Evolutionary conservation across 805 yeast species (phyloP).

Genomic region (Nakazawaea siamensis): DNA sequence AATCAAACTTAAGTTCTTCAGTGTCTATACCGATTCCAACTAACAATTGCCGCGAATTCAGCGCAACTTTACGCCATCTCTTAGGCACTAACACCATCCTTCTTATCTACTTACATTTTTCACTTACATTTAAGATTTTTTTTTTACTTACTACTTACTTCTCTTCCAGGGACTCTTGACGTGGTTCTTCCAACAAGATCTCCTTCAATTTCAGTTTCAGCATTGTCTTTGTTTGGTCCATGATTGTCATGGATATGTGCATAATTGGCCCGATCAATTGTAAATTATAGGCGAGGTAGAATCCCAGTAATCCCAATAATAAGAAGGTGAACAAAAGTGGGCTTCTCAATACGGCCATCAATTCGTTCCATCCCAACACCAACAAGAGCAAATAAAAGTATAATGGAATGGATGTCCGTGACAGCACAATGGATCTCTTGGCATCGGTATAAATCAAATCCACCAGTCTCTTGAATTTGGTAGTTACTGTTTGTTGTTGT

Average conservation of each 20-base stretch:
- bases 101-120: no score
- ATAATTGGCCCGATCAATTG: slow-evolving; percentile 73
- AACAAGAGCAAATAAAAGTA: slow-evolving; percentile 69
- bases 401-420: slow-evolving; percentile 73
- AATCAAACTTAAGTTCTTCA: not conserved
- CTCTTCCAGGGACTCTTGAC: not conserved
- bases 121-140: no score
- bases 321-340: slow-evolving; percentile 70
- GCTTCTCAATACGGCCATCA: slow-evolving; percentile 77
- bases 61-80: no score
- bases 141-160: no score
- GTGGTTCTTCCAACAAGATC: slow-evolving; percentile 41
- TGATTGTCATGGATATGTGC: slow-evolving; percentile 46
- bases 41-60: no score
- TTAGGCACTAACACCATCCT: no score
- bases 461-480: slow-evolving; percentile 62
- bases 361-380: slow-evolving; percentile 92
- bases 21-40: no score
- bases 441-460: slow-evolving; percentile 82
- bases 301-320: slow-evolving; percentile 48
- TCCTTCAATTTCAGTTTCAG: slow-evolving; percentile 55
- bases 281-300: slow-evolving; percentile 59
- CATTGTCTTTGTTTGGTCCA: slow-evolving; percentile 47
- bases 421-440: slow-evolving; percentile 74
- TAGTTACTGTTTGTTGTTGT: slow-evolving; percentile 48